A percentile compares a stretch with the other conserved stretches of the same genome.
phyloP scores from a whole-genome alignment of 192 early-diverging fungal species.

The Endogone sp. region DNA sequence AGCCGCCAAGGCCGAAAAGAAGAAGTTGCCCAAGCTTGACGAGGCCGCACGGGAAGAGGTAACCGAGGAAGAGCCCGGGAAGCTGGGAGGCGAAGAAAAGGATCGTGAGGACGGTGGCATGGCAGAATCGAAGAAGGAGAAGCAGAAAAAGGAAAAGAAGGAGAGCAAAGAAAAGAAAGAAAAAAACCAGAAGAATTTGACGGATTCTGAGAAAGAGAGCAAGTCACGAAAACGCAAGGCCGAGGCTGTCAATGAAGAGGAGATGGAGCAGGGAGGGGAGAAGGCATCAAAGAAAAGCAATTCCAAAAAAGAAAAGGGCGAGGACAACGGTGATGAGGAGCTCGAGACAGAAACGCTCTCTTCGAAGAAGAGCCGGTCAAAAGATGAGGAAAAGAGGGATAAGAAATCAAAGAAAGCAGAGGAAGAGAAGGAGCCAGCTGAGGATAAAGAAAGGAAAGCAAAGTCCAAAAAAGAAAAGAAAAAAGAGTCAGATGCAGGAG shows the following conservation, averaged over 20 bases:
- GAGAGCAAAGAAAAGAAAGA: background rate
- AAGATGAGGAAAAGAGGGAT: constrained; percentile 13
- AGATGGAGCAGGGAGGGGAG: background rate
- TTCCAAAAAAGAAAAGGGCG: background rate
- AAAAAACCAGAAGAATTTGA: background rate
- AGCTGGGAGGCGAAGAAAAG: background rate
- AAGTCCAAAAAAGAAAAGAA: constrained; percentile 25
- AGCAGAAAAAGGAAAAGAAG: background rate
- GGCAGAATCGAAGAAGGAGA: background rate
- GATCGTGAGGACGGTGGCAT: background rate
- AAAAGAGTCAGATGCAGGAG: constrained; percentile 11
- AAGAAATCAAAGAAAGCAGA: constrained; percentile 30
- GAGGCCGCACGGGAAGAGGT: no score
- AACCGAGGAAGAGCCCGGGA: background rate
- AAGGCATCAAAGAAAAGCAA: background rate
- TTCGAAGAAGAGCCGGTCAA: background rate
- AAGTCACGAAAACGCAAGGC: background rate
- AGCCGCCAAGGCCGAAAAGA: background rate
- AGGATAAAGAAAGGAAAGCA: constrained; percentile 20
- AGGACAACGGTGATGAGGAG: background rate
- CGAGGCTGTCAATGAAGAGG: background rate
- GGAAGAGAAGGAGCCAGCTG: constrained; percentile 26
- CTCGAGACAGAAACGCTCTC: background rate
- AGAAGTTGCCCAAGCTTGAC: no score
- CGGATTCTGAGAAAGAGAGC: no score